A percentile compares a stretch with the other conserved stretches of the same genome.
Conservation (phyloP, 1,139 yeast species). For the Taiozyma onychis region DNA sequence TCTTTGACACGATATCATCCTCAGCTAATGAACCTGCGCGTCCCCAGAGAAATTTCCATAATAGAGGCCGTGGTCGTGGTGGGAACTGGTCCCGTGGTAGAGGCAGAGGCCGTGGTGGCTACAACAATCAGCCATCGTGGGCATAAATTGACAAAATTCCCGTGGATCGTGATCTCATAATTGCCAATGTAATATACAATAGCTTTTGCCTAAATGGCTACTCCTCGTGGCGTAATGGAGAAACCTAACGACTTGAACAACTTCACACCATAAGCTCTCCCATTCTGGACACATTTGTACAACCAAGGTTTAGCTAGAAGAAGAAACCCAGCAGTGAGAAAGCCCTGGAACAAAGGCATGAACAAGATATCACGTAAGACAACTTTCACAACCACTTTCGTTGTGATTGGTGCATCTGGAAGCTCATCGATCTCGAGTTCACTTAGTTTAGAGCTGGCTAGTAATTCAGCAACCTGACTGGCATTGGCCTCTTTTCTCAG, state of each 20-base stretch:
- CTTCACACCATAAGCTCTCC: constrained; percentile 20
- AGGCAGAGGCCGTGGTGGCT: constrained; percentile 25
- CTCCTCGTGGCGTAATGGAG: not conserved
- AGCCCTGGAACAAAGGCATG: constrained; percentile 66
- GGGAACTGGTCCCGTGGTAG: constrained; percentile 9
- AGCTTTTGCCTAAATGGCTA: not conserved
- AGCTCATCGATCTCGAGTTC: constrained; percentile 7
- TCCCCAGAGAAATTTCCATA: constrained; percentile 25
- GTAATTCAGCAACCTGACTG: not conserved
- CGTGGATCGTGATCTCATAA: not conserved
- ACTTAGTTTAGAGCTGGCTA: constrained; percentile 5
- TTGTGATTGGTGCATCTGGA: constrained; percentile 29
- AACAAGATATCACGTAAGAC: constrained; percentile 56
- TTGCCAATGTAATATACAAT: not conserved
- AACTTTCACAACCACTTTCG: constrained; percentile 46
- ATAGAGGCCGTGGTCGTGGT: constrained; percentile 18
- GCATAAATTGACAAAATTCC: not conserved
- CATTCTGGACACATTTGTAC: constrained; percentile 20
- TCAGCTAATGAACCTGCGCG: constrained; percentile 33
- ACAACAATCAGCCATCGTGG: constrained; percentile 19
- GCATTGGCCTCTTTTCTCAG: constrained; percentile 27
- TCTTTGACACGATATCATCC: constrained; percentile 75
- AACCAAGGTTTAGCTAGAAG: constrained; percentile 39
- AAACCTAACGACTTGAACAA: constrained; percentile 1
- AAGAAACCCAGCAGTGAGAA: constrained; percentile 38